Base-by-base conservation (phyloP, 495 filamentous ascomycete genomes). In the Hypoxylon subgilvum region DNA sequence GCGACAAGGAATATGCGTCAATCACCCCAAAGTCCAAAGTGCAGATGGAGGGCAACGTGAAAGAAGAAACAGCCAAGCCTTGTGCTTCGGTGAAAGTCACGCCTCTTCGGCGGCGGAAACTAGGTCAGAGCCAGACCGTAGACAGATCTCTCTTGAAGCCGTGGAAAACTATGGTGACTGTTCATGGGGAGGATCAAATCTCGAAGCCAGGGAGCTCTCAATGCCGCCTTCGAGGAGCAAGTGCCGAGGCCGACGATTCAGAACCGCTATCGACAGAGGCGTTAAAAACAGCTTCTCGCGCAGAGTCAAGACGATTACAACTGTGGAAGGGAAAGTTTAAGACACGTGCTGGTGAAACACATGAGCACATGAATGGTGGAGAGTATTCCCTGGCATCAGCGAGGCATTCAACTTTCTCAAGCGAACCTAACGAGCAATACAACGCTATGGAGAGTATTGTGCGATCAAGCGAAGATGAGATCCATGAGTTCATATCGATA, bases 111-210 rank as follows among this genome's bases (percentile, higher is more conserved):
- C 57, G 61, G 14, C 53, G 67, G 6, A 70, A 68, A 48, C 43
- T 70, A 13, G 65, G 54, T 14, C 64, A 51, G 16, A 41, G 46
- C 9, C 67, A 67, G 34, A 28, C 61, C 8, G 27, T 57, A 8
- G 65, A 54, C n/a, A 35, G 51, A 3, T 65, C 67, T 8, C 67
- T 70, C n/a, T 34, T 65, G 23, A 63, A 63, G 12, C 67, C 65
- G 0, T 61, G 51, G 47, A 36, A 39, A 7, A 34, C 48, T 3
- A 31, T 28, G 2, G 25, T 31, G 19, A 10, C 22, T 9, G 28
- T 10, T 17, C 35, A 34, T 14, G 48, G 46, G 22, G 40, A 28
- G 2, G 12, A 5, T 8, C 36, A 16, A 28, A 6, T 43, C 4
- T 23, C 53, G 10, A 58, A 55, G 6, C 7, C 31, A 19, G 50